Evolutionary conservation across 2,329 filamentous ascomycete species (phyloP).

Genomic region (Pseudocercospora fuligena): DNA sequence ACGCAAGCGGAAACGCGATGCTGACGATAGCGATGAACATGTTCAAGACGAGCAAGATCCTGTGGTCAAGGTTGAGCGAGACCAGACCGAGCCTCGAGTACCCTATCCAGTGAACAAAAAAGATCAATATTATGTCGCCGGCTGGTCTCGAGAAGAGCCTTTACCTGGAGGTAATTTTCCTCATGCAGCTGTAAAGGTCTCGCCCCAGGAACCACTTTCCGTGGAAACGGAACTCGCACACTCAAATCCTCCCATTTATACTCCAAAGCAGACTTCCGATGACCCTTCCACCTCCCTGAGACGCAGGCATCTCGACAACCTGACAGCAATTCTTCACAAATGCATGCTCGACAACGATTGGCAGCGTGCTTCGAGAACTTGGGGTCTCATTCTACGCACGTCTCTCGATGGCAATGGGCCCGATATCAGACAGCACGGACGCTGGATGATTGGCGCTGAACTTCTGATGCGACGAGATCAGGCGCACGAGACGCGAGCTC

Average conservation of each 20-base stretch:
- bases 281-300: slow-evolving; percentile 43
- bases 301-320: slow-evolving; percentile 65
- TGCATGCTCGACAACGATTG: slow-evolving; percentile 75
- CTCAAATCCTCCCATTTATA: slow-evolving; percentile 49
- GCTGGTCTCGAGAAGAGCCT: slow-evolving; percentile 44
- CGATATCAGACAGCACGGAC: slow-evolving; percentile 70
- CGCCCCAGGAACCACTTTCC: slow-evolving; percentile 25
- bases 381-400: slow-evolving; percentile 72
- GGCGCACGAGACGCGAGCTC: slow-evolving; percentile 1
- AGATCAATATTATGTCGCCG: slow-evolving; percentile 47
- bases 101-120: slow-evolving; percentile 36
- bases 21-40: slow-evolving; percentile 24
- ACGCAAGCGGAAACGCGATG: slow-evolving; percentile 35
- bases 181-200: slow-evolving; percentile 43
- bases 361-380: slow-evolving; percentile 72
- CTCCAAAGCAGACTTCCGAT: slow-evolving; percentile 29
- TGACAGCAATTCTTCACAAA: slow-evolving; percentile 73
- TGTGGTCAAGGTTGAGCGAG: slow-evolving; percentile 13
- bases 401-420: slow-evolving; percentile 61
- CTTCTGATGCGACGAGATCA: slow-evolving; percentile 67
- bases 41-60: slow-evolving; percentile 19
- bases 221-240: slow-evolving; percentile 48
- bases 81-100: slow-evolving; percentile 23
- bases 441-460: slow-evolving; percentile 86
- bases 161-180: slow-evolving; percentile 52